These are phyloP conservation scores for Aspergillus sparsus DNA, from an alignment of 495 filamentous ascomycete genomes.

Conservation along the genomic window DNA sequence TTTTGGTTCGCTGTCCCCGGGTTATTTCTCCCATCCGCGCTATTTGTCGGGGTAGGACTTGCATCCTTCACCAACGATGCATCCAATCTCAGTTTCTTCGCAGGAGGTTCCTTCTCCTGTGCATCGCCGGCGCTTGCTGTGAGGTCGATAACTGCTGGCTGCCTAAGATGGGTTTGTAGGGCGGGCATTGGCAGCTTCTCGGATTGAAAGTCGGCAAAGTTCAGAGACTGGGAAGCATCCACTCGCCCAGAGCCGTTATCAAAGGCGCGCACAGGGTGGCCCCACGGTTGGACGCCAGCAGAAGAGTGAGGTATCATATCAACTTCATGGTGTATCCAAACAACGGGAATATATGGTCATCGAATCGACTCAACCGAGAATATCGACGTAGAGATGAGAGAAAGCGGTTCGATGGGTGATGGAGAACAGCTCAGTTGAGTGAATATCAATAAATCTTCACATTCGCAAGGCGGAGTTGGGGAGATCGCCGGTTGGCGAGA, in stretches of 20 bases:
- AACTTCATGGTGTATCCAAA: slow-evolving; percentile 44
- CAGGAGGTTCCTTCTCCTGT: slow-evolving; percentile 41
- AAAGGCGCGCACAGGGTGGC: slow-evolving; percentile 39
- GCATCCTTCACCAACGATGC: slow-evolving; percentile 28
- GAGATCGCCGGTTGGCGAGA: background rate
- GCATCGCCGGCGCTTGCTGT: slow-evolving; percentile 35
- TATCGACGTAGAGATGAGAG: background rate
- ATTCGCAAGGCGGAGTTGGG: slow-evolving; percentile 5
- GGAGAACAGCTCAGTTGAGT: background rate
- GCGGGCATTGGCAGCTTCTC: slow-evolving; percentile 31
- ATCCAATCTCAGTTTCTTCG: slow-evolving; percentile 45
- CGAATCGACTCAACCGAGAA: slow-evolving; percentile 15
- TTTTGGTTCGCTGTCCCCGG: slow-evolving; percentile 31
- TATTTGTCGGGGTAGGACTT: slow-evolving; percentile 26
- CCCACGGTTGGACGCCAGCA: slow-evolving; percentile 48
- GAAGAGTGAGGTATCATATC: slow-evolving; percentile 52
- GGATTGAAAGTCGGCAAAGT: slow-evolving; percentile 31
- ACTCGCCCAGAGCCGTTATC: slow-evolving; percentile 40
- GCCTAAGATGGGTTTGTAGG: slow-evolving; percentile 32
- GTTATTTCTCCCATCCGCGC: slow-evolving; percentile 37
- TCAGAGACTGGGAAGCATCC: slow-evolving; percentile 31
- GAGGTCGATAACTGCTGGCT: slow-evolving; percentile 43
- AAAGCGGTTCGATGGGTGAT: background rate
- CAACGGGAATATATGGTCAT: slow-evolving; percentile 25
- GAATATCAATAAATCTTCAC: slow-evolving; percentile 4